Conservation (phyloP, 208 protist species). For the Leishmania guyanensis region DNA sequence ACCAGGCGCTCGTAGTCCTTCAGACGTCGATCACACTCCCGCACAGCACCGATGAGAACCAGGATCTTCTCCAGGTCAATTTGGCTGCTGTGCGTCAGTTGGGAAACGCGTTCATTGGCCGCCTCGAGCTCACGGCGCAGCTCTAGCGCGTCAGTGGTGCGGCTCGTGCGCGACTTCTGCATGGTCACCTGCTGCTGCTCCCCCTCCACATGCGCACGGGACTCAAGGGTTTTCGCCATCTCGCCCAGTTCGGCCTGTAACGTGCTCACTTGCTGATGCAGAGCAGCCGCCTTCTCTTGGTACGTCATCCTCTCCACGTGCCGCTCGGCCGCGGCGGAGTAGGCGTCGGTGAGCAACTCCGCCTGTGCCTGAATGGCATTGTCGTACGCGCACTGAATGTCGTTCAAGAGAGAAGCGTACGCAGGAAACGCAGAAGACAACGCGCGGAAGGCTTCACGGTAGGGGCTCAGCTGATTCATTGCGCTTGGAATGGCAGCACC, state of each 20-base stretch:
- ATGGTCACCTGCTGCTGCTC: conserved; percentile 4
- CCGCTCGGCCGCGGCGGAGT: conserved; percentile 22
- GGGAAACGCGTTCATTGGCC: conserved; percentile 11
- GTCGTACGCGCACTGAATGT: conserved; percentile 83
- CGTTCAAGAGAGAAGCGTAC: conserved; percentile 65
- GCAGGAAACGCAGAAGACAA: conserved; percentile 69
- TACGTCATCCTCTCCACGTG: conserved; percentile 29
- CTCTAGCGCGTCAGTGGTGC: conserved; percentile 26
- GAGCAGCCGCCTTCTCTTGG: conserved; percentile 22
- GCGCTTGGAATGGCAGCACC: conserved; percentile 24
- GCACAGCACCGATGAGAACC: conserved; percentile 71
- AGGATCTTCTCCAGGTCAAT: conserved; percentile 79
- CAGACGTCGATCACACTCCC: conserved; percentile 74
- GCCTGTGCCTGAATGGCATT: conserved; percentile 80
- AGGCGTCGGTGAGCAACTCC: conserved; percentile 56
- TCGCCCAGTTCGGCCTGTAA: conserved; percentile 41
- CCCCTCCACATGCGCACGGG: conserved; percentile 26
- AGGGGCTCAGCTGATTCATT: conserved; percentile 60
- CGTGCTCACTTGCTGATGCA: conserved; percentile 41
- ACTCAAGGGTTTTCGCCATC: conserved; percentile 37
- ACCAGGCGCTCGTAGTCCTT: conserved; percentile 67
- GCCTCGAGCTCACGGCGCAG: conserved; percentile 40
- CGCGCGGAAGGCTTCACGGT: conserved; percentile 76
- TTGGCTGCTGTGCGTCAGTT: conserved; percentile 30
- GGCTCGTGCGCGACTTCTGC: conserved; percentile 7